Evolutionary conservation across 1,284 basidiomycete species (phyloP), one percentile per base, ranked within the genome.

Genomic region (Exobasidium rhododendri): DNA sequence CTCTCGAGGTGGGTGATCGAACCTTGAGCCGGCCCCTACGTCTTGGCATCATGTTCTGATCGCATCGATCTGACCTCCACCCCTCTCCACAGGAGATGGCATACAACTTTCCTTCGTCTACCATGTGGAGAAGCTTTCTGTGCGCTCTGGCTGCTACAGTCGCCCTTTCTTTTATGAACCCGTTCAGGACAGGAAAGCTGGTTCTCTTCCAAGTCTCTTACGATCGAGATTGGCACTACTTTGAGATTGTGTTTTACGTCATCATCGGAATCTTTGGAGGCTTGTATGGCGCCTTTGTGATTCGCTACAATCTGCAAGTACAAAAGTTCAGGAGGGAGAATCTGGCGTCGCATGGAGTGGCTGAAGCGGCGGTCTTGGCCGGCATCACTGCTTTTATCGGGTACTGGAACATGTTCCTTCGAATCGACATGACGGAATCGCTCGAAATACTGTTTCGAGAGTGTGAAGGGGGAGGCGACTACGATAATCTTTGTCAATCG

Each of bases 161-260:
- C 68, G 94, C 94, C 0, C 83, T 99, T 30, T 90, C 94, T 89
- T 90, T 91, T 2, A 94, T 99, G 89, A 97, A 98, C 78, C 96
- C 96, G 0, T 99, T 93, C 83, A 86, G 94, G 28, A 98, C 96
- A 0, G 96, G 96, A 40, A 98, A 98, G 80, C 87, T 99, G 30
- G 96, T 98, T 73, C 82, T 97, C 65, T 98, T 98, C 83, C 92
- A 97, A 80, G 92, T 98, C 66, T 94, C 93, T 4, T 98, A 98
- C 81, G 92, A 91, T 79, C 85, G 94, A 30, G 92, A 94, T 75
- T 99, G 96, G 96, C 94, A 98, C 80, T 97, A 96, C 82, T 98
- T 98, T 78, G 96, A 97, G 80, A 91, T 98, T 58, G 88, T 94
- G n/a, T 85, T 94, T 32, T 97, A 93, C 81, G 84, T 97, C 58